Conservation (phyloP, 139 green algal species). For the Limnomonas spitsbergensis region DNA sequence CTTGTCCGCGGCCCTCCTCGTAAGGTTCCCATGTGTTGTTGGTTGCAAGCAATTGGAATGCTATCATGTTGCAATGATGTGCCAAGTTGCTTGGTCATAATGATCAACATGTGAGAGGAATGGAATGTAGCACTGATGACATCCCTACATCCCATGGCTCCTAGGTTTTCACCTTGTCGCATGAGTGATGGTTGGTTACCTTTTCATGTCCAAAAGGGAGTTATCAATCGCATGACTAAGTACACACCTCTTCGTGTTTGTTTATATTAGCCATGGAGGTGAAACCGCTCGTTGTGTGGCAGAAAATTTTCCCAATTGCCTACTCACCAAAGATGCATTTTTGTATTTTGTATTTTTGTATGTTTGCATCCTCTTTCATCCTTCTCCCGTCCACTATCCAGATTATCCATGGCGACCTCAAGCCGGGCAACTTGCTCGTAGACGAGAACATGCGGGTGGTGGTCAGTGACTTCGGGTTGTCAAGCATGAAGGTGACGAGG, state of each 20-base stretch:
- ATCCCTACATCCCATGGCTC: too few species aligned
- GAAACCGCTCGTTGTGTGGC: background rate
- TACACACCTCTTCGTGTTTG: background rate
- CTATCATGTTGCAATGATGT: too few species aligned
- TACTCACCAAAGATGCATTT: background rate
- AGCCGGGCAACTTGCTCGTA: background rate
- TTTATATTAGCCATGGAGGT: too few species aligned
- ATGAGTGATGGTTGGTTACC: too few species aligned
- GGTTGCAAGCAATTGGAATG: conserved; percentile 1
- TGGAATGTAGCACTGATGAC: too few species aligned
- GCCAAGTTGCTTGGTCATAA: too few species aligned
- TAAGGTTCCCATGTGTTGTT: background rate
- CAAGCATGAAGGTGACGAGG: conserved; percentile 8
- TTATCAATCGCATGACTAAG: too few species aligned
- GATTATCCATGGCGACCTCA: background rate
- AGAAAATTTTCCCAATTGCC: background rate
- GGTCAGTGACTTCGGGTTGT: background rate
- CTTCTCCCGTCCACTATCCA: background rate
- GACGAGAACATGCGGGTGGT: background rate
- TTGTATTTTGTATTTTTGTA: background rate
- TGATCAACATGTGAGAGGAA: too few species aligned
- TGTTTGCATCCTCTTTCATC: too few species aligned
- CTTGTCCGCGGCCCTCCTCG: background rate
- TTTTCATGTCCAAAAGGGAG: too few species aligned
- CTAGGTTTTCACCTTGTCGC: too few species aligned